A percentile compares a stretch with the other conserved stretches of the same genome.
phyloP scores from a whole-genome alignment of 2,329 filamentous ascomycete genomes.

The Colletotrichum salicis region DNA sequence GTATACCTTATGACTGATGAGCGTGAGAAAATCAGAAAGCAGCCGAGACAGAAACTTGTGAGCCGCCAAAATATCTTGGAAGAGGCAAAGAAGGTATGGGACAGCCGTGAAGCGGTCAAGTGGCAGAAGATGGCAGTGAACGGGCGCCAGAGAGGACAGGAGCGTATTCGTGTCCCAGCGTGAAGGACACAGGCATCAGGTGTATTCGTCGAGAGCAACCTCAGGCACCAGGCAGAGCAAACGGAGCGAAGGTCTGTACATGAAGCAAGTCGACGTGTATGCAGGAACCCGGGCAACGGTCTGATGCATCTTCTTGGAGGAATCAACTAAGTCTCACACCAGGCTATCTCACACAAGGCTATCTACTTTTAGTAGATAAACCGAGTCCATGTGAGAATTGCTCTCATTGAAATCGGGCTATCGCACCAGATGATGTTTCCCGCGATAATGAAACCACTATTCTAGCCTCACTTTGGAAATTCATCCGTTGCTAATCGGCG shows the following conservation, averaged over 20 bases:
- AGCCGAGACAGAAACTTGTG: neutral
- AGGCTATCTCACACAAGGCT: neutral
- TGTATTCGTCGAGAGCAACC: neutral
- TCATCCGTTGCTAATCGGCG: too few relatives aligned
- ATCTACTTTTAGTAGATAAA: neutral
- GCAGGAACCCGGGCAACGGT: neutral
- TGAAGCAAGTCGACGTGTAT: neutral
- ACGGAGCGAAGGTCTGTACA: neutral
- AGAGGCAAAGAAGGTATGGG: neutral
- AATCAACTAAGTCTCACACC: neutral
- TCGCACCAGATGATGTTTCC: neutral
- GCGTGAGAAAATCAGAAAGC: neutral
- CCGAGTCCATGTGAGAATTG: neutral
- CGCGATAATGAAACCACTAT: neutral
- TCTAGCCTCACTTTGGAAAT: neutral
- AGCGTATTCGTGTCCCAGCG: neutral
- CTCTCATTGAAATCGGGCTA: neutral
- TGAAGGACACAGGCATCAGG: neutral
- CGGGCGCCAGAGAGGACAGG: neutral
- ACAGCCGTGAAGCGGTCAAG: neutral
- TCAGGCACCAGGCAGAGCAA: neutral
- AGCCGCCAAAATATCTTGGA: neutral
- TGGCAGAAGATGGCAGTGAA: neutral
- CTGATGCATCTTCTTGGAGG: neutral
- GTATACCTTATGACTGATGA: neutral